Evolutionary conservation across 352 stramenopile genomes (phyloP).

Genomic region (Pythium brassicae): DNA sequence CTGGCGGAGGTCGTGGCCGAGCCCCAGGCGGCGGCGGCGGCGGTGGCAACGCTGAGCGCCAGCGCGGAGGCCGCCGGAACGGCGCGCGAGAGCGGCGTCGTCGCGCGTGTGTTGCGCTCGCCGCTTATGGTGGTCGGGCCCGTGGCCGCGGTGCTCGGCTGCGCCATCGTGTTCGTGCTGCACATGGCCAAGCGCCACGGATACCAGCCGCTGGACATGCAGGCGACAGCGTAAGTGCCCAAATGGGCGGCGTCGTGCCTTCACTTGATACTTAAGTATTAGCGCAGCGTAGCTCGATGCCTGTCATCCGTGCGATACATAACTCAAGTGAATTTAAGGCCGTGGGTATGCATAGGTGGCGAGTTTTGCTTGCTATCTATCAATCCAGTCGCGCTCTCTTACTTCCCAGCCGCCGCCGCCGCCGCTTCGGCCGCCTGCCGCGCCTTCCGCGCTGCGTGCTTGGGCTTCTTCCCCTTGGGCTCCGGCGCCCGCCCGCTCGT

Average conservation of each 20-base stretch:
- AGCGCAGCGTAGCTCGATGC: too few species aligned
- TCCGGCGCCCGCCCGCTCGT: constrained; percentile 16
- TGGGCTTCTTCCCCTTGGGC: constrained; percentile 58
- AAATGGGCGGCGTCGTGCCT: too few species aligned
- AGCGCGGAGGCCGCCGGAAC: constrained; percentile 3
- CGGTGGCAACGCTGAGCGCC: constrained; percentile 5
- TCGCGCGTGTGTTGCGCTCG: constrained; percentile 6
- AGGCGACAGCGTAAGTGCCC: not conserved
- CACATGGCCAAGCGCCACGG: constrained; percentile 49
- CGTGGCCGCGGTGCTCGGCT: constrained; percentile 20
- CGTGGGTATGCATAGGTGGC: too few species aligned
- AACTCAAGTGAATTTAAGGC: too few species aligned
- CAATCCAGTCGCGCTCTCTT: constrained; percentile 9
- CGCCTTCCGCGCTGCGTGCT: constrained; percentile 65
- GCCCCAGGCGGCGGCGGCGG: constrained; percentile 8
- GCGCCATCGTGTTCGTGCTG: constrained; percentile 18
- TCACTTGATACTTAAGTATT: too few species aligned
- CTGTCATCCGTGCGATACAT: not conserved
- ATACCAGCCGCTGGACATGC: constrained; percentile 36
- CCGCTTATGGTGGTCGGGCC: constrained; percentile 17
- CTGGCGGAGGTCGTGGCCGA: constrained; percentile 45
- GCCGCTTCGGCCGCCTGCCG: constrained; percentile 44
- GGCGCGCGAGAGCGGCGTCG: constrained; percentile 1
- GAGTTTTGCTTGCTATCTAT: too few species aligned
- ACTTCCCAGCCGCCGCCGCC: constrained; percentile 6